These are phyloP conservation scores for Sugiyamaella chiloensis DNA, from an alignment of 805 yeast species.

Conservation along the genomic window DNA sequence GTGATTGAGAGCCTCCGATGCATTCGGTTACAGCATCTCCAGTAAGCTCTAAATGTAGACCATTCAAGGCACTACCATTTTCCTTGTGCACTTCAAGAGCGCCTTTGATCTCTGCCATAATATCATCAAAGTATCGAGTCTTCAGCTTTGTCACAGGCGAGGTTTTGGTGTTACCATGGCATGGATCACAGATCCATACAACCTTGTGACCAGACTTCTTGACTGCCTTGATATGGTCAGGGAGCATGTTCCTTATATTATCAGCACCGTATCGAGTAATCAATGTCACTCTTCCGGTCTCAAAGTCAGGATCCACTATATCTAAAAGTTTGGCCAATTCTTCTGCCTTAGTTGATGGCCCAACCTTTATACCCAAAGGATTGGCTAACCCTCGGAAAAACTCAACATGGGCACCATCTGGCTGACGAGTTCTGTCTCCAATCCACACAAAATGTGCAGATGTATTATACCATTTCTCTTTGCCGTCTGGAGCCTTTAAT, in stretches of 20 bases:
- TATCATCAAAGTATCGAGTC: conserved; percentile 43
- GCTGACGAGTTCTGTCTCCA: conserved; percentile 44
- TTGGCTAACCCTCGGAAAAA: conserved; percentile 42
- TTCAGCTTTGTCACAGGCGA: conserved; percentile 38
- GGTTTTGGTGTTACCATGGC: conserved; percentile 43
- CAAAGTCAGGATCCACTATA: conserved; percentile 38
- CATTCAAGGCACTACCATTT: conserved; percentile 35
- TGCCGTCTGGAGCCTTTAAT: conserved; percentile 15
- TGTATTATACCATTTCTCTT: conserved; percentile 37
- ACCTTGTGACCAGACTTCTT: conserved; percentile 37
- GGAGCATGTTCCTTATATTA: conserved; percentile 36
- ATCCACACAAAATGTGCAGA: conserved; percentile 45
- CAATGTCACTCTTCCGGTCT: conserved; percentile 40
- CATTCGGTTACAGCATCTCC: conserved; percentile 46
- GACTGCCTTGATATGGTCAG: conserved; percentile 40
- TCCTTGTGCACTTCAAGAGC: conserved; percentile 37
- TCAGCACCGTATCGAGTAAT: conserved; percentile 42
- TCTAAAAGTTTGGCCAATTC: conserved; percentile 38
- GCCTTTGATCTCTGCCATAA: conserved; percentile 36
- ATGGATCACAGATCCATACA: conserved; percentile 45
- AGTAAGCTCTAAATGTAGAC: conserved; percentile 42
- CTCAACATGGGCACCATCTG: conserved; percentile 46
- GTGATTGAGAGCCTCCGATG: conserved; percentile 40
- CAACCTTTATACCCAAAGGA: conserved; percentile 44
- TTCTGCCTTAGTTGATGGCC: conserved; percentile 39